phyloP scores from a whole-genome alignment of 2,329 filamentous ascomycete genomes.

The Nemania sp. region DNA sequence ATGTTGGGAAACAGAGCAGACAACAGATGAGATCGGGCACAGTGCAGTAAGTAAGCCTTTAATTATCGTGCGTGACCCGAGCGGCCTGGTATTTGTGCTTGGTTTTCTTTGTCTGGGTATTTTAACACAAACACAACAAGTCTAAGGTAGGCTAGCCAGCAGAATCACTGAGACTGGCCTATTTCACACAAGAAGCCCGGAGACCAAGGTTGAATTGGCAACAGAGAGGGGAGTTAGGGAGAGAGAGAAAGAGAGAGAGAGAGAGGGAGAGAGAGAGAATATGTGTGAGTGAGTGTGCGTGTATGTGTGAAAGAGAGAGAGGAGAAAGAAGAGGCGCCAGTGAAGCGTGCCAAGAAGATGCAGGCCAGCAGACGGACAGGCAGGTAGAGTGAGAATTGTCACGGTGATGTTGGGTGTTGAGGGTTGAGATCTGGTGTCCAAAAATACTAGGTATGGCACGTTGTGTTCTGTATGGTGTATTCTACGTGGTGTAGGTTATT shows the following conservation, averaged over 20 bases:
- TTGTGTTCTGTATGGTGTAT: neutral
- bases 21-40: neutral
- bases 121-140: neutral
- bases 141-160: neutral
- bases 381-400: too few species aligned
- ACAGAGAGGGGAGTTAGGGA: neutral
- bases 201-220: neutral
- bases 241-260: slow-evolving; percentile 15
- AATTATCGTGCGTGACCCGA: slow-evolving; percentile 1
- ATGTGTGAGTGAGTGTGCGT: too few species aligned
- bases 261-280: slow-evolving; percentile 11
- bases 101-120: neutral
- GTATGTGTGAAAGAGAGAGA: too few species aligned
- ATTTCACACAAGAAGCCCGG: too few species aligned
- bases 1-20: neutral
- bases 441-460: too few species aligned
- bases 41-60: neutral
- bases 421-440: too few species aligned
- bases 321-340: too few species aligned
- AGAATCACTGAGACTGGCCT: neutral
- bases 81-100: neutral
- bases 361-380: too few species aligned
- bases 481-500: neutral
- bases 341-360: too few species aligned
- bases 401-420: too few species aligned